Evolutionary conservation across 257 asterid genomes (phyloP).

Genomic region (Solanum peruvianum): DNA sequence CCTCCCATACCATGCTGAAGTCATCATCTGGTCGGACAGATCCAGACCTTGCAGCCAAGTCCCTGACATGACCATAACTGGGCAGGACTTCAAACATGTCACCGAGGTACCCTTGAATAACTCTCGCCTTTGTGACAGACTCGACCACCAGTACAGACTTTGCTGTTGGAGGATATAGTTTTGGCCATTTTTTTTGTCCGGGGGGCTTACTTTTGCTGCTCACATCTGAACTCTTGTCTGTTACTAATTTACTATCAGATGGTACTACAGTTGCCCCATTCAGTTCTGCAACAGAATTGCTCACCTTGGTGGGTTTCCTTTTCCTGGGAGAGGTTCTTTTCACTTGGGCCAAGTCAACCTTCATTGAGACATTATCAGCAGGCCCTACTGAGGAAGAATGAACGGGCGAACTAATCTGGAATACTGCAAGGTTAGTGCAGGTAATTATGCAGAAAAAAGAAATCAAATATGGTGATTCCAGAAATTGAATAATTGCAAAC

Average conservation of each 20-base stretch:
- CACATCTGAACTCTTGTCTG: conserved; percentile 8
- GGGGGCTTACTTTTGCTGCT: conserved; percentile 16
- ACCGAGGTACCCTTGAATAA: conserved; percentile 94
- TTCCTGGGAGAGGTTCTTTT: conserved; percentile 22
- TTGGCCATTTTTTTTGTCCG: conserved; percentile 32
- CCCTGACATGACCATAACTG: conserved; percentile 93
- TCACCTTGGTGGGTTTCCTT: conserved; percentile 21
- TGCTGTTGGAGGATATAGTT: conserved; percentile 62
- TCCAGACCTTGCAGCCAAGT: conserved; percentile 95
- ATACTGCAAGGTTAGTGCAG: conserved; percentile 18
- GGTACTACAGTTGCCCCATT: conserved; percentile 10
- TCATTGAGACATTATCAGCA: conserved; percentile 11
- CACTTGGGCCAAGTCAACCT: conserved; percentile 20
- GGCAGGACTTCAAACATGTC: conserved; percentile 90
- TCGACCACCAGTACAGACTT: conserved; percentile 83
- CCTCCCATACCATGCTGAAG: conserved; percentile 98
- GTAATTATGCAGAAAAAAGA: conserved; percentile 4
- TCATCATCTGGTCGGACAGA: conserved; percentile 93
- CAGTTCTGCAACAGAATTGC: conserved; percentile 10
- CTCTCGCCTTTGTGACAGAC: conserved; percentile 79
- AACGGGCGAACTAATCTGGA: conserved; percentile 29
- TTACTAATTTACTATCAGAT: conserved; percentile 14
- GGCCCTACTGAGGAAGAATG: conserved; percentile 18
- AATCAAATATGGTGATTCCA: not conserved
- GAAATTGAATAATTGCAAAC: conserved; percentile 24